Percentiles rank a stretch among this genome's conserved stretches.
Evolutionary conservation across 495 filamentous ascomycete genomes (phyloP).

Genomic region (Trichoderma virens): DNA sequence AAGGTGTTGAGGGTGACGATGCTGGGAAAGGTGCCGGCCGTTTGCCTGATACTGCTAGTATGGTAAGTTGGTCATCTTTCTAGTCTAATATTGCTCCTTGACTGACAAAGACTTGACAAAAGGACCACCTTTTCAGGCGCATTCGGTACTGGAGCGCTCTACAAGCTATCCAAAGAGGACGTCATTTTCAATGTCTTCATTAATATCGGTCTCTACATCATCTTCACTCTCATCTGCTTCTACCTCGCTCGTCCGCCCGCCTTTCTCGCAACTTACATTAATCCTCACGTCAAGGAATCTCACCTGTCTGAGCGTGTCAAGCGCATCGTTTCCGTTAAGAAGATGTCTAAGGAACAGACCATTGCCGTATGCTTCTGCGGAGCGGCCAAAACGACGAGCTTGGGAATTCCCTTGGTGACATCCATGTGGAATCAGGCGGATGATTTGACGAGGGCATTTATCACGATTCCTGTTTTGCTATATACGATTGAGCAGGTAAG

Average conservation of each 20-base stretch:
- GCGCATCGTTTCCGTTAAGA: slow-evolving; percentile 24
- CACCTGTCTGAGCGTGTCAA: slow-evolving; percentile 17
- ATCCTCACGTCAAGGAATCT: slow-evolving; percentile 19
- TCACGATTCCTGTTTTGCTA: slow-evolving; percentile 45
- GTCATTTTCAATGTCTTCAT: slow-evolving; percentile 45
- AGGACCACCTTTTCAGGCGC: slow-evolving; percentile 49
- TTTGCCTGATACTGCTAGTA: slow-evolving; percentile 41
- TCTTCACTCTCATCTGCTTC: slow-evolving; percentile 43
- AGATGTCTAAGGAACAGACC: slow-evolving; percentile 39
- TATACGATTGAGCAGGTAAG: slow-evolving; percentile 46
- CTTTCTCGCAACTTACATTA: slow-evolving; percentile 14
- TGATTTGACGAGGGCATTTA: slow-evolving; percentile 42
- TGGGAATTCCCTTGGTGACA: slow-evolving; percentile 45
- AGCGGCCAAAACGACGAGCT: slow-evolving; percentile 48
- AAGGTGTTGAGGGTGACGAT: slow-evolving; percentile 29
- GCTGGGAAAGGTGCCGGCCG: slow-evolving; percentile 37
- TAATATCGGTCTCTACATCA: slow-evolving; percentile 46
- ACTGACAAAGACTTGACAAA: not conserved
- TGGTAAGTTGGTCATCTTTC: slow-evolving; percentile 33
- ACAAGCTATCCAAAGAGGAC: slow-evolving; percentile 35
- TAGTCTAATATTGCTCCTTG: not conserved
- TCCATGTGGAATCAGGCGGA: slow-evolving; percentile 47
- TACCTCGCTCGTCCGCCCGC: slow-evolving; percentile 36
- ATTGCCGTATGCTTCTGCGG: slow-evolving; percentile 51
- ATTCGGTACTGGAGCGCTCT: slow-evolving; percentile 46